Base-by-base conservation (phyloP, 768 basidiomycete genomes). In the Phanerodontia chrysosporium region DNA sequence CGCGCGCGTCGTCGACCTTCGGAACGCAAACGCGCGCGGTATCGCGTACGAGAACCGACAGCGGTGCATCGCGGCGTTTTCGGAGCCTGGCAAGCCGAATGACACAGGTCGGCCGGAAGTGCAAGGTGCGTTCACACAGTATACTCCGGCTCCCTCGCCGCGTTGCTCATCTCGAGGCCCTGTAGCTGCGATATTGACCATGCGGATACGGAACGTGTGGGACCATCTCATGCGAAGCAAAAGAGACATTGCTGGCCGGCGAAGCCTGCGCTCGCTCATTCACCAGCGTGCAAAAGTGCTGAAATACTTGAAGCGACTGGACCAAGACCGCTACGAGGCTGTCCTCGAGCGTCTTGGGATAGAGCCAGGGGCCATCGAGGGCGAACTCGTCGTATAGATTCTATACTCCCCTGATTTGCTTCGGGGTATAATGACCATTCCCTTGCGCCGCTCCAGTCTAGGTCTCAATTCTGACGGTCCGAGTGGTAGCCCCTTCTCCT, bases 21-120 rank as follows among this genome's bases (percentile, higher is more conserved):
- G 87, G 62, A 98, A 98, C 67, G 89, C 96, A 18, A 91, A 89
- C 64, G 90, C 92, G 28, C 77, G 74, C 29, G 93, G 92, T n/a
- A 85, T 98, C 61, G 84, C 90, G 52, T 91, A 81, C 66, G 92
- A 94, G 74, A 98, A 97, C 71, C 79, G 90, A 59, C 78, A 84
- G 68, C 80, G 93, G 61, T 88, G 95, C 61, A 78, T 97, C 28
- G 74, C 74, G 14, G 85, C 82, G 28, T 98, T 98, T 74, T 96
- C 95, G 0, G 76, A 80, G 7, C 78, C 81, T 0, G 78, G 78
- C 52, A 87, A 83, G 62, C 80, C 80, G 24, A 83, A 80, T 59
- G 90, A 95, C 70, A 78, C 94, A 0, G 95, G 95, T 44, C 78
- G 89, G 44, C 80, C 91, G 1, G 92, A 94, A 67, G 95, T 97